Evolutionary conservation across 2,329 filamentous ascomycete genomes (phyloP).

Genomic region (Pseudogymnoascus sp.): DNA sequence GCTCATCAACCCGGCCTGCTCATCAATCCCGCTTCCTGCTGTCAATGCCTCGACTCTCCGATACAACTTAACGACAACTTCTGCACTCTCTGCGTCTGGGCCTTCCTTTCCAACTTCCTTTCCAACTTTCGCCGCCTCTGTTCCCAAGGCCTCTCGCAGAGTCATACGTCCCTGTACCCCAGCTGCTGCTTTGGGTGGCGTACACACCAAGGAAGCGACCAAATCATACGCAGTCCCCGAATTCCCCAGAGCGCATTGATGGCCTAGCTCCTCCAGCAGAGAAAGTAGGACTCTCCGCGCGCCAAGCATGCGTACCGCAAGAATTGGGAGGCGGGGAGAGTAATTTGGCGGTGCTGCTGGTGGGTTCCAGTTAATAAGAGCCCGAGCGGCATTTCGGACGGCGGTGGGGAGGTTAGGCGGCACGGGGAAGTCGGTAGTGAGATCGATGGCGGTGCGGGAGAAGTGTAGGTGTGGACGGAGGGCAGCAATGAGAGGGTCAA

Average conservation of each 20-base stretch:
- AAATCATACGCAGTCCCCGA: conserved; percentile 59
- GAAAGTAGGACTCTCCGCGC: conserved; percentile 50
- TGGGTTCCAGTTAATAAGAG: conserved; percentile 58
- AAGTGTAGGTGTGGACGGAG: conserved; percentile 50
- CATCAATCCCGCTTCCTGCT: conserved; percentile 8
- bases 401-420: conserved; percentile 43
- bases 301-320: conserved; percentile 52
- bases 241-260: conserved; percentile 50
- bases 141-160: conserved; percentile 23
- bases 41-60: conserved; percentile 25
- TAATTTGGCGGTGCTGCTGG: conserved; percentile 56
- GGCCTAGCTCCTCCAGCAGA: conserved; percentile 59
- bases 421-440: conserved; percentile 16
- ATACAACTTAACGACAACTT: conserved; percentile 23
- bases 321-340: conserved; percentile 61
- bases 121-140: background rate
- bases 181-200: conserved; percentile 36
- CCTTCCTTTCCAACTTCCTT: background rate
- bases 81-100: conserved; percentile 13
- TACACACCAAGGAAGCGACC: conserved; percentile 59
- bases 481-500: conserved; percentile 59
- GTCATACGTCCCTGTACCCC: conserved; percentile 23
- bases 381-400: conserved; percentile 52
- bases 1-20: conserved; percentile 7
- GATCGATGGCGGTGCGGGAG: conserved; percentile 42